Base-by-base conservation (phyloP, 108 stramenopile genomes). In the Mediolabrus comicus region DNA sequence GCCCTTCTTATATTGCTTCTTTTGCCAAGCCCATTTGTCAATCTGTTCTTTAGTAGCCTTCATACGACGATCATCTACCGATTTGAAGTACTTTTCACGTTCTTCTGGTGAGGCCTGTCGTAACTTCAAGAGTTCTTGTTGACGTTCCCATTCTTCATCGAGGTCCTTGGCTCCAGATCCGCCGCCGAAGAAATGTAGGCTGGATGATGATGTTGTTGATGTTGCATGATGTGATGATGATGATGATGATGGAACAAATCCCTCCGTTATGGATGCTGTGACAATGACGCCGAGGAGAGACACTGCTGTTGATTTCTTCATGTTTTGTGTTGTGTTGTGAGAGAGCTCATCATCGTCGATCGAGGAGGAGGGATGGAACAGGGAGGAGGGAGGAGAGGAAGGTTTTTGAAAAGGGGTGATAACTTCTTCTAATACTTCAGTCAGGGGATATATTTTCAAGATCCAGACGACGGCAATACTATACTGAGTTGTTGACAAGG, bases 11-110 rank as follows among this genome's bases (percentile, higher is more conserved):
- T 92, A 92, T 16, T 71, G 70, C 72, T 91, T 90, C 41, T 73
- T 90, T 68, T 95, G 95, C 92, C 92, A 95, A 9, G 84, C 88
- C 95, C 95, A 95, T 72, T 83, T 92, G 29, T 87, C 86, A 2
- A 81, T 56, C 64, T 90, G 91, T 24, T 95, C 83, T 60, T 82
- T 51, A n/a, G 66, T 69, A 24, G 90, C 92, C n/a, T 83, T 67
- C 13, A 68, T 38, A 2, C 95, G 86, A 33, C 87, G 79, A 31
- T 87, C 72, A 57, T 92, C 90, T 34, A 92, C 77, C 16, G 84
- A 62, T 62, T 80, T 49, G 71, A 95, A 95, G 81, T 95, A 92
- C 62, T 78, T 66, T 33, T 92, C 82, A 27, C 89, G 86, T 41
- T 87, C 84, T 33, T 66, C 67, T 35, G 86, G 75, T 12, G 89